Conservation (phyloP, 768 basidiomycete genomes). For the Tricholoma matsutake region DNA sequence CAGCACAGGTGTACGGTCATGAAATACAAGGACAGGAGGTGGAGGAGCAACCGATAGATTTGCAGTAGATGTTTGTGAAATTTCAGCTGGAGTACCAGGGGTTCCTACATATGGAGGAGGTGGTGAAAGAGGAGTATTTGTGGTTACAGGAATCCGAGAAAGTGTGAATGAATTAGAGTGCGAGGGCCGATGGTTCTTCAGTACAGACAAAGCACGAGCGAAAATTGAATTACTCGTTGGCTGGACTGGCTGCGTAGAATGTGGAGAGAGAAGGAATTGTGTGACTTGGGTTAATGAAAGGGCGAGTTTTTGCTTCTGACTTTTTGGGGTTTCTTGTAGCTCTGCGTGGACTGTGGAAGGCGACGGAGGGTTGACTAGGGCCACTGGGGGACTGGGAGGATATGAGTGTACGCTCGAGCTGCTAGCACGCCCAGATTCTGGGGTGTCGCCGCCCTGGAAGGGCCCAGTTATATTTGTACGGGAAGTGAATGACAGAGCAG, state of each 20-base stretch:
- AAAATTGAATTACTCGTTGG: constrained; percentile 41
- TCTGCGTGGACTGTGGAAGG: constrained; percentile 30
- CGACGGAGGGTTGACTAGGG: constrained; percentile 31
- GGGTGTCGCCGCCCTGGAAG: constrained; percentile 10
- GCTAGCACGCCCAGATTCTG: constrained; percentile 21
- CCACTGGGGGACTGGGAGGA: constrained; percentile 49
- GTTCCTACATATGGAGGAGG: constrained; percentile 37
- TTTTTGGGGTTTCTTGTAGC: constrained; percentile 20
- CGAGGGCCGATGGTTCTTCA: constrained; percentile 50
- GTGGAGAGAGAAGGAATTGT: constrained; percentile 52
- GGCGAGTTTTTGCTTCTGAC: constrained; percentile 20
- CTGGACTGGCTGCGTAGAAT: constrained; percentile 35
- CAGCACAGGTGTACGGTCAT: constrained; percentile 68
- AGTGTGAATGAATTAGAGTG: constrained; percentile 65
- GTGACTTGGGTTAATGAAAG: constrained; percentile 39
- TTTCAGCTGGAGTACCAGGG: constrained; percentile 15
- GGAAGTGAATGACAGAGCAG: constrained; percentile 49
- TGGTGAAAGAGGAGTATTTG: constrained; percentile 22
- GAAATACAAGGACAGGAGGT: constrained; percentile 58
- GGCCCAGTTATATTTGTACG: constrained; percentile 38
- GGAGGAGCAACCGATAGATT: constrained; percentile 11
- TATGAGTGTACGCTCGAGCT: constrained; percentile 53
- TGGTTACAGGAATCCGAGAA: constrained; percentile 29
- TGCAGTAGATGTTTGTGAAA: constrained; percentile 10
- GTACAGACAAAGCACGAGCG: constrained; percentile 45